Evolutionary conservation across 371 early-diverging fungal species (phyloP).

Genomic region (Actinomortierella wolfii): DNA sequence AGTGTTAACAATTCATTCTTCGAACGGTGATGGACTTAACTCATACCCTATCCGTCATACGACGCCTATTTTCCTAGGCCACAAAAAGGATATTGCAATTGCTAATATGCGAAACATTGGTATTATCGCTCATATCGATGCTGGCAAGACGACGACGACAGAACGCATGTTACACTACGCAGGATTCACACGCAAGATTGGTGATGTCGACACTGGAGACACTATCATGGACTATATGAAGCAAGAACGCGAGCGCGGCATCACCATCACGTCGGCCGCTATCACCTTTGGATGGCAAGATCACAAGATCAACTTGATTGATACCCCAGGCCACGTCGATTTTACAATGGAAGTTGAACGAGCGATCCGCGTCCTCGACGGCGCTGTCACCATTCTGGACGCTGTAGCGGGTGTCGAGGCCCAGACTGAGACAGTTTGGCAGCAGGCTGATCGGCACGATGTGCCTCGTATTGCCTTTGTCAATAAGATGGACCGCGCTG

Average conservation of each 20-base stretch:
- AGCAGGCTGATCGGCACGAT: conserved; percentile 83
- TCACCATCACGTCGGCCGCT: conserved; percentile 94
- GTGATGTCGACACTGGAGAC: conserved; percentile 90
- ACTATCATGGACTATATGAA: conserved; percentile 95
- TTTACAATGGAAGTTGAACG: conserved; percentile 97
- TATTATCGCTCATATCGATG: conserved; percentile 98
- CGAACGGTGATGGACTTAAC: not conserved
- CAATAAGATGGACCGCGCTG: conserved; percentile 94
- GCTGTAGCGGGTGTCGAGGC: conserved; percentile 97
- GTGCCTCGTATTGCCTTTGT: conserved; percentile 89
- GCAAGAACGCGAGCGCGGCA: conserved; percentile 92
- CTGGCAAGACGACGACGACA: conserved; percentile 96
- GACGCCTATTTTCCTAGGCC: conserved; percentile 11
- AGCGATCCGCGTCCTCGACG: conserved; percentile 90
- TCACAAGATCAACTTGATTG: conserved; percentile 89
- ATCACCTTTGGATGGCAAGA: conserved; percentile 92
- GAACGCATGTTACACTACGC: conserved; percentile 97
- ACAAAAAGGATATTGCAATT: conserved; percentile 54
- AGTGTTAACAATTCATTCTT: not conserved
- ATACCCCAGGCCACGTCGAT: conserved; percentile 97
- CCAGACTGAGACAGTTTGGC: conserved; percentile 95
- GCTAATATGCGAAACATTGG: conserved; percentile 90
- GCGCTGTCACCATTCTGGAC: conserved; percentile 91
- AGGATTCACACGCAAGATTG: conserved; percentile 86
- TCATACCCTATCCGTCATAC: not conserved